Evolutionary conservation across 148 eudicot genomes (phyloP).

Genomic region (Fagopyrum tataricum): DNA sequence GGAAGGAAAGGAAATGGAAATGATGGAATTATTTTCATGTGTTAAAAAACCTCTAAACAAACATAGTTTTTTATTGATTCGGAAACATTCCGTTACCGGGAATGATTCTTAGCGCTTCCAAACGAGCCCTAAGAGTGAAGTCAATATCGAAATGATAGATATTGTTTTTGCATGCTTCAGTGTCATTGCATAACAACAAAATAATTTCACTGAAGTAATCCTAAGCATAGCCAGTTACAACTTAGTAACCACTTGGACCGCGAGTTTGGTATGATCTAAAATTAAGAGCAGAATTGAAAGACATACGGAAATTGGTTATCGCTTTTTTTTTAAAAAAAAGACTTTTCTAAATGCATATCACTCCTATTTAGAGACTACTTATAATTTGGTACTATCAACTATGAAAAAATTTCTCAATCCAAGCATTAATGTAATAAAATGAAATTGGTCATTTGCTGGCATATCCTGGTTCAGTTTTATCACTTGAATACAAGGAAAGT

Average conservation of each 20-base stretch:
- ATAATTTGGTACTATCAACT: background rate
- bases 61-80: no score
- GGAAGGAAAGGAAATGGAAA: no score
- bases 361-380: background rate
- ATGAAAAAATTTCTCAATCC: background rate
- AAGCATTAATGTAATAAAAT: background rate
- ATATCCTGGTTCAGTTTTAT: background rate
- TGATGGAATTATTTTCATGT: no score
- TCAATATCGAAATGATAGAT: background rate
- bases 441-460: background rate
- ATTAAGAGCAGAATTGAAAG: background rate
- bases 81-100: no score
- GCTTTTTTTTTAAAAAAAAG: background rate
- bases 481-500: constrained; percentile 8
- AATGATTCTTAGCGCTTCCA: no score
- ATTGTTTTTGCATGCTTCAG: background rate
- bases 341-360: constrained; percentile 4
- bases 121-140: no score
- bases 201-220: background rate
- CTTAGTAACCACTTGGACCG: background rate
- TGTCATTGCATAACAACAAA: background rate
- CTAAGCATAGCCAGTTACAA: background rate
- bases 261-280: background rate
- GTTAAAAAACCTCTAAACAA: no score
- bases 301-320: background rate